Evolutionary conservation across 129 eudicot species (phyloP).

Genomic region (Flaveria ramosissima): DNA sequence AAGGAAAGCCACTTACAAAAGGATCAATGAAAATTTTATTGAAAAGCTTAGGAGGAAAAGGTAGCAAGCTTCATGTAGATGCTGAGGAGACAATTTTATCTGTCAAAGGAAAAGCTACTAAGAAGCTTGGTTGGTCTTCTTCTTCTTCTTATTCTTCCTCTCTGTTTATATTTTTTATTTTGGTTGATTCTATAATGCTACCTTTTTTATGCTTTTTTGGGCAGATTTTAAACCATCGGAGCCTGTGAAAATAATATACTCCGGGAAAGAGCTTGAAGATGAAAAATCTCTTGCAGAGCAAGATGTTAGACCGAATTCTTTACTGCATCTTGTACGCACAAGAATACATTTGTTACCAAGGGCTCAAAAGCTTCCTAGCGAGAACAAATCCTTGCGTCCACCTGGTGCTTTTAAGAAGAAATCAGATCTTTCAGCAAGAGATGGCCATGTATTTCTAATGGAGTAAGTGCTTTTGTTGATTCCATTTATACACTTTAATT

Average conservation of each 20-base stretch:
- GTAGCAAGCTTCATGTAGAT: slow-evolving; percentile 90
- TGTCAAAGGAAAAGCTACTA: slow-evolving; percentile 87
- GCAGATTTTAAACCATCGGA: slow-evolving; percentile 81
- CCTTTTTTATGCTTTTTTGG: background rate
- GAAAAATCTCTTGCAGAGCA: slow-evolving; percentile 71
- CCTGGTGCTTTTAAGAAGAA: slow-evolving; percentile 99
- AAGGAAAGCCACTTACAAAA: slow-evolving; percentile 57
- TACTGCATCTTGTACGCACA: slow-evolving; percentile 94
- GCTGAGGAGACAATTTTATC: slow-evolving; percentile 79
- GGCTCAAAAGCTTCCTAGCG: slow-evolving; percentile 94
- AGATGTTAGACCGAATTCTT: slow-evolving; percentile 82
- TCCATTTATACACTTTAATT: background rate
- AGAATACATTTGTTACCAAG: slow-evolving; percentile 74
- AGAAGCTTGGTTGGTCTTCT: slow-evolving; percentile 66
- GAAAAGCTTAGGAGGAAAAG: slow-evolving; percentile 93
- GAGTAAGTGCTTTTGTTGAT: slow-evolving; percentile 64
- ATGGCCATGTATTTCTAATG: slow-evolving; percentile 92
- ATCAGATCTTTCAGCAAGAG: slow-evolving; percentile 94
- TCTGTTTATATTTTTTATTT: background rate
- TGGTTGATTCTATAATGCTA: background rate
- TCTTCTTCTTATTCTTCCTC: background rate
- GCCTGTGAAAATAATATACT: slow-evolving; percentile 75
- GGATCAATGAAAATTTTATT: slow-evolving; percentile 86
- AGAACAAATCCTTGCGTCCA: slow-evolving; percentile 92
- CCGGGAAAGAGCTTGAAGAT: slow-evolving; percentile 90